Conservation (phyloP, 2,329 filamentous ascomycete genomes). For the Aspergillus nomiae region DNA sequence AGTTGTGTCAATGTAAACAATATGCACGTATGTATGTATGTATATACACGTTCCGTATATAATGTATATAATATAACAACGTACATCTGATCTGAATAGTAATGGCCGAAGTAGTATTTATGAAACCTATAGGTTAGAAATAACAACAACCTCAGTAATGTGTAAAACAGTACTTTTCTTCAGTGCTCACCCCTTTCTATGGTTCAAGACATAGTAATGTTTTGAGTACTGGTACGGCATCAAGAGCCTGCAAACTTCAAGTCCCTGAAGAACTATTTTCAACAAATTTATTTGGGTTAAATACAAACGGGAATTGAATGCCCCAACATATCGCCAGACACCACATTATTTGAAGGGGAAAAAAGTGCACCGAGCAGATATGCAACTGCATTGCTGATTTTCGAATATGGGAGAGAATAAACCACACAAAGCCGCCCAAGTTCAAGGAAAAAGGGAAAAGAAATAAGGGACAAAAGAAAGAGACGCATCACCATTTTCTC, state of each 20-base stretch:
- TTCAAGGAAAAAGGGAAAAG: not conserved
- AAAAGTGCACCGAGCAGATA: conserved; percentile 76
- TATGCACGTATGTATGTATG: not conserved
- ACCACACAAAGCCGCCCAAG: conserved; percentile 4
- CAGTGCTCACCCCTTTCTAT: not conserved
- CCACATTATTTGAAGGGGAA: not conserved
- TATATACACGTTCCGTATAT: not conserved
- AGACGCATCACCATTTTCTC: not conserved
- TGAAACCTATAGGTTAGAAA: not conserved
- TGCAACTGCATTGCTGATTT: conserved; percentile 97
- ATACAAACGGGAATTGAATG: not conserved
- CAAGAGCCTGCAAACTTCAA: not conserved
- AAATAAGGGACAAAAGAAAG: not conserved
- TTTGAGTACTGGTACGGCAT: not conserved
- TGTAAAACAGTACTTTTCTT: not conserved
- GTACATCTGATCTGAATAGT: not conserved
- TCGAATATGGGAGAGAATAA: conserved; percentile 9
- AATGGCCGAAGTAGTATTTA: not conserved
- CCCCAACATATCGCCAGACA: not conserved
- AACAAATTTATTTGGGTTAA: not conserved
- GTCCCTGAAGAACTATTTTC: not conserved
- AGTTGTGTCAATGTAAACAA: not conserved
- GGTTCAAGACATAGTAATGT: not conserved
- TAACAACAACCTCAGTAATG: not conserved
- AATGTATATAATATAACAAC: not conserved